These are phyloP conservation scores for Diplodia scrobiculata DNA, from an alignment of 2,329 filamentous ascomycete genomes.

Conservation along the genomic window DNA sequence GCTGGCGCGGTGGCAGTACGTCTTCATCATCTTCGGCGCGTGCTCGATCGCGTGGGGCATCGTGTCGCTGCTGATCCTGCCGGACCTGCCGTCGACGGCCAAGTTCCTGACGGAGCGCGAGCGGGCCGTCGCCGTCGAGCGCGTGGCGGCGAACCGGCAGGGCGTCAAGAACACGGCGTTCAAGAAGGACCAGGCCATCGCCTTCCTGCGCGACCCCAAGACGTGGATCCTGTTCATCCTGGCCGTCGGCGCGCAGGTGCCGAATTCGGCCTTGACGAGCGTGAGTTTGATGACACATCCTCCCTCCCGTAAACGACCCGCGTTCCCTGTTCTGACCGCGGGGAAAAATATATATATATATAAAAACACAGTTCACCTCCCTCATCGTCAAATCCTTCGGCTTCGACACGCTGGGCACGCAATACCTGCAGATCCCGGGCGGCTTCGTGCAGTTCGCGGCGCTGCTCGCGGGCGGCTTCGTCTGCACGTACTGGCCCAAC, in stretches of 20 bases:
- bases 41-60: slow-evolving; percentile 45
- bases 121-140: slow-evolving; percentile 54
- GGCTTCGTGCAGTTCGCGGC: slow-evolving; percentile 61
- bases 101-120: slow-evolving; percentile 49
- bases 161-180: slow-evolving; percentile 58
- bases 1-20: slow-evolving; percentile 58
- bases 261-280: slow-evolving; percentile 59
- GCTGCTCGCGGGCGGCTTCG: slow-evolving; percentile 52
- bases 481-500: slow-evolving; percentile 58
- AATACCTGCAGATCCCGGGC: slow-evolving; percentile 63
- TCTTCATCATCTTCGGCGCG: slow-evolving; percentile 59
- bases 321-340: too few relatives aligned
- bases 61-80: slow-evolving; percentile 44
- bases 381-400: slow-evolving; percentile 65
- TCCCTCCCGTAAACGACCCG: too few relatives aligned
- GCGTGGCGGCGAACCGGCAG: slow-evolving; percentile 55
- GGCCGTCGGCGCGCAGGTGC: slow-evolving; percentile 57
- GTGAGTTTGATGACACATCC: too few relatives aligned
- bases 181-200: slow-evolving; percentile 47
- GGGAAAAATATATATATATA: too few relatives aligned
- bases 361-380: slow-evolving; percentile 46
- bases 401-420: slow-evolving; percentile 87
- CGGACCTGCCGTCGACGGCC: slow-evolving; percentile 51
- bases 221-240: slow-evolving; percentile 61
- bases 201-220: slow-evolving; percentile 58